phyloP scores from a whole-genome alignment of 306 rosid genomes.

The Pyrus communis region DNA sequence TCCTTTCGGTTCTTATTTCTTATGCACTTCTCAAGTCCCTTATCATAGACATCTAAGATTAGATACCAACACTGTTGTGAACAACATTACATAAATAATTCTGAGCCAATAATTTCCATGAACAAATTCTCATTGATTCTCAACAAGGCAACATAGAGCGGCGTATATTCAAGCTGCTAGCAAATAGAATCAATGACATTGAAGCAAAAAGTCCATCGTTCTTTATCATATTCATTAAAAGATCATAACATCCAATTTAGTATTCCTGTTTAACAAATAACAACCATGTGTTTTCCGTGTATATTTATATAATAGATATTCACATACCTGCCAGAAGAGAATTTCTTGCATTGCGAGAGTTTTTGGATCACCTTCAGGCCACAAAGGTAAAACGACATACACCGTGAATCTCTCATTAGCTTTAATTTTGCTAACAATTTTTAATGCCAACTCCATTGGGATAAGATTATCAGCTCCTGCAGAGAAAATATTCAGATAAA shows the following conservation, averaged over 20 bases:
- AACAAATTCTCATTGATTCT: not conserved
- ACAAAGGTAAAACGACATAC: slow-evolving; percentile 74
- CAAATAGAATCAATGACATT: not conserved
- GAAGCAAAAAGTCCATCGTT: not conserved
- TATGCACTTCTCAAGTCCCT: not conserved
- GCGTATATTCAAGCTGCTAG: not conserved
- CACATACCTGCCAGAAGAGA: slow-evolving; percentile 90
- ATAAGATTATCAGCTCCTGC: slow-evolving; percentile 96
- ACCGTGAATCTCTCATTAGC: slow-evolving; percentile 87
- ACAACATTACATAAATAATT: not conserved
- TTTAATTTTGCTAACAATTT: slow-evolving; percentile 77
- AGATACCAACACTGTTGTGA: not conserved
- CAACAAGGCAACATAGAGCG: not conserved
- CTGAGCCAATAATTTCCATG: not conserved
- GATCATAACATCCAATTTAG: not conserved
- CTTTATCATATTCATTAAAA: not conserved
- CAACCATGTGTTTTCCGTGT: not conserved
- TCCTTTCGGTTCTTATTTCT: not conserved
- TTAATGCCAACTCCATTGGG: slow-evolving; percentile 93
- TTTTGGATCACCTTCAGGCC: slow-evolving; percentile 98
- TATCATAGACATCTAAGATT: not conserved
- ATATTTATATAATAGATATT: slow-evolving; percentile 10
- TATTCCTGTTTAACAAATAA: not conserved
- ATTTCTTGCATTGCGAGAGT: slow-evolving; percentile 81
- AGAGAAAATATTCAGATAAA: slow-evolving; percentile 8